Conservation (phyloP, 352 stramenopile genomes). For the Phytophthora boehmeriae region DNA sequence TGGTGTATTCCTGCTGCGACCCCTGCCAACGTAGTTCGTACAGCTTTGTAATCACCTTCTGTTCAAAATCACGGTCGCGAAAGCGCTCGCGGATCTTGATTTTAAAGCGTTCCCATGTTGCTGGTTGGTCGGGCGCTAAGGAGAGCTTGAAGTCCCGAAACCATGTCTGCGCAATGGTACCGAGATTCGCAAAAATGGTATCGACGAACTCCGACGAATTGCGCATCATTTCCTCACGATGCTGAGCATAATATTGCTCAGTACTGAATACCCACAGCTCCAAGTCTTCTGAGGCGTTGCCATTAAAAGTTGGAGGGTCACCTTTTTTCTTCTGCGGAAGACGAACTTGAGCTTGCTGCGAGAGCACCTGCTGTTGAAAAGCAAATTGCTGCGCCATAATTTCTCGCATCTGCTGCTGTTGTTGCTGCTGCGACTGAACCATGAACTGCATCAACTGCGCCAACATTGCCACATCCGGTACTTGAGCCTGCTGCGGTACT, state of each 20-base stretch:
- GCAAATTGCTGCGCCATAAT: background rate
- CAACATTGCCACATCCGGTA: background rate
- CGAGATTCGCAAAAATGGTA: too few relatives aligned
- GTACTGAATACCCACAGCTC: too few relatives aligned
- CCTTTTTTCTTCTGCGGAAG: background rate
- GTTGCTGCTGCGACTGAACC: background rate
- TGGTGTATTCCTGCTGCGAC: constrained; percentile 5
- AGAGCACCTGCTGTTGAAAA: background rate
- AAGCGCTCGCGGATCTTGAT: background rate
- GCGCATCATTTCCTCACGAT: too few relatives aligned
- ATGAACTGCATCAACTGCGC: background rate
- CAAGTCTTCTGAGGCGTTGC: too few relatives aligned
- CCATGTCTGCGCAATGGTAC: too few relatives aligned
- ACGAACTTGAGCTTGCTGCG: background rate
- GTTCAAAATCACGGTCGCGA: constrained; percentile 1
- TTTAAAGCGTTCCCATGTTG: background rate
- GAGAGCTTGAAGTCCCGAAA: background rate
- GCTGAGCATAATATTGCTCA: too few relatives aligned
- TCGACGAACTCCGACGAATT: too few relatives aligned
- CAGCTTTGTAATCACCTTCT: constrained; percentile 5
- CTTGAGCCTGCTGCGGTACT: background rate
- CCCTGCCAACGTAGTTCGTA: background rate
- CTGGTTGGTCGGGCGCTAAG: background rate
- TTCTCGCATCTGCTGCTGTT: background rate
- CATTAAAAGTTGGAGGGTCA: too few relatives aligned